These are phyloP conservation scores for Boletellus deceptivus DNA, from an alignment of 1,284 basidiomycete species.

Conservation along the genomic window DNA sequence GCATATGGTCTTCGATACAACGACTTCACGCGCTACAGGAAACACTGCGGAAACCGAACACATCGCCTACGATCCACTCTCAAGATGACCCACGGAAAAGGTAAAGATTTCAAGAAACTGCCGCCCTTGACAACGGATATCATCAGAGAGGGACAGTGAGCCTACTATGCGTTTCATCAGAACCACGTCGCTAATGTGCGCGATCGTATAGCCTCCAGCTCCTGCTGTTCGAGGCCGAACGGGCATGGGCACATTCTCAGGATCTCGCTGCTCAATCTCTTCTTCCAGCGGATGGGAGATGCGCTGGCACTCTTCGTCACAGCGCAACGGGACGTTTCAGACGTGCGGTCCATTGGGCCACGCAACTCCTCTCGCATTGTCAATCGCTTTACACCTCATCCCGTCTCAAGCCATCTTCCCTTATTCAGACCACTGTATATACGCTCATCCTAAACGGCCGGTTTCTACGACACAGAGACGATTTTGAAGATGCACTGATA, in stretches of 20 bases:
- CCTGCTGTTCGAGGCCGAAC: constrained; percentile 84
- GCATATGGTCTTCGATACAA: constrained; percentile 90
- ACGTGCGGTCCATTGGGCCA: constrained; percentile 81
- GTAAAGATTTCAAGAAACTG: constrained; percentile 84
- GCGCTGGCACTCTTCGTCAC: constrained; percentile 60
- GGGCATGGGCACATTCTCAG: constrained; percentile 90
- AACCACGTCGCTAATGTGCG: constrained; percentile 3
- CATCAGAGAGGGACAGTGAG: constrained; percentile 80
- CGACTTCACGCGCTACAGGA: constrained; percentile 77
- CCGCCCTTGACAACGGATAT: constrained; percentile 61
- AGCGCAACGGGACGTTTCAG: constrained; percentile 81
- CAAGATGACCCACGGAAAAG: constrained; percentile 86
- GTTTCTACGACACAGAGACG: constrained; percentile 70
- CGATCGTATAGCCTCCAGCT: constrained; percentile 65
- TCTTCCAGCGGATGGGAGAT: constrained; percentile 50
- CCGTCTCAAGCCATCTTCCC: constrained; percentile 54
- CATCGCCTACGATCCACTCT: constrained; percentile 84
- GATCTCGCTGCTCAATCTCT: constrained; percentile 64
- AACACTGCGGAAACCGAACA: constrained; percentile 87
- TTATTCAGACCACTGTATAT: constrained; percentile 67
- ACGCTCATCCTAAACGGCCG: constrained; percentile 70
- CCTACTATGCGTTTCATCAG: constrained; percentile 15
- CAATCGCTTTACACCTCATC: constrained; percentile 56
- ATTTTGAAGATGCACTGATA: constrained; percentile 77
- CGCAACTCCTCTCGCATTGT: constrained; percentile 73